Evolutionary conservation across 257 asterid species (phyloP), one percentile per base, ranked within the genome.

Genomic region (Plantago ovata): DNA sequence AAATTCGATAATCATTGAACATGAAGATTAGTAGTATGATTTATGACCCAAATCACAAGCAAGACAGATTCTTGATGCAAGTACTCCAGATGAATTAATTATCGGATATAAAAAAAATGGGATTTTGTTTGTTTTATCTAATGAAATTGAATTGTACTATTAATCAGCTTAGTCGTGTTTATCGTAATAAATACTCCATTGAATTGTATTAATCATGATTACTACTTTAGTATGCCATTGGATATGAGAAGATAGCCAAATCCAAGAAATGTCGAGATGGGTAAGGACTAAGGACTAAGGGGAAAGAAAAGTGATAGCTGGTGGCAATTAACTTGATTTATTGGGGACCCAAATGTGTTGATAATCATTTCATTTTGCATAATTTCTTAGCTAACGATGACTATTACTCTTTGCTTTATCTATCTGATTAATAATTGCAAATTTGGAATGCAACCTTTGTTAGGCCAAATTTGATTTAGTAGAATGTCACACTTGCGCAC

Each of bases 311-410:
- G 66, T 56, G 63, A 14, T 21, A 40, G 71, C 63, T 64, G 55
- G 77, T 71, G 75, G 73, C 52, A 61, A 71, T 56, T 63, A 28
- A 68, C 70, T 68, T 54, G 68, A 69, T 62, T 65, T 22, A 14
- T 13, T 15, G 46, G 43, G 53, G 76, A 56, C 51, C 76, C 78
- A 55, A 47, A 42, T 60, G 53, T 68, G 13, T 56, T 55, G 15
- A 16, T 23, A 58, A 69, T 65, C 45, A 68, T 67, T 58, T 33
- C 44, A 51, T 60, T 54, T 71, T 38, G 58, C 52, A 55, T 6
- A 64, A 66, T 48, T 69, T 70, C 62, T 57, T 56, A 62, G 53
- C 76, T 67, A 62, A 61, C 51, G 20, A 52, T 16, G 48, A 42
- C 74, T 62, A 44, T 46, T 38, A 28, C 36, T 28, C 36, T 28